Evolutionary conservation across 768 basidiomycete species (phyloP), one percentile per base, ranked within the genome.

Genomic region (Vararia minispora): DNA sequence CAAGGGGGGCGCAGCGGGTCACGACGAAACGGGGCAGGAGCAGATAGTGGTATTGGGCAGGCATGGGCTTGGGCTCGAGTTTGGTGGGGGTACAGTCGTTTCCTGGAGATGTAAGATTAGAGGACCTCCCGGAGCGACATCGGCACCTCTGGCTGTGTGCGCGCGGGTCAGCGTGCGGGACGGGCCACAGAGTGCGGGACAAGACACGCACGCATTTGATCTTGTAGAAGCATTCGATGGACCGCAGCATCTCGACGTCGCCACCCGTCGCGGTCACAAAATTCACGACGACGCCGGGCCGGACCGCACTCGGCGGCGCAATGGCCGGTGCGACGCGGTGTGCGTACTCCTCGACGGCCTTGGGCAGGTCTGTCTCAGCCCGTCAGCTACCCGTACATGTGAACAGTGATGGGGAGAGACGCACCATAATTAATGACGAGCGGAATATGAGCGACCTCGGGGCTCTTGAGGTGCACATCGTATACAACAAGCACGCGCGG

Each of bases 181-280:
- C 22, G 11, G 11, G 22, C 27, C 17, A 29, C 6, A 21, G 8
- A 5, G 13, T 17, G 31, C 28, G 20, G 27, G 29, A 24, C 20
- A 23, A 32, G 33, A 39, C 9, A 65, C 86, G 54, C 60, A 89
- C 86, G 64, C 86, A 90, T 89, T 90, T 90, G 67, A 57, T 57
- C 56, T 89, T 89, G 72, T 94, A 97, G 65, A 90, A 94, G 71
- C 91, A 94, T 68, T 98, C 94, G 69, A 97, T 97, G 50, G 86
- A 87, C 54, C 94, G 76, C 45, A 98, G 66, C 91, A 97, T 95
- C 65, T 98, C 94, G 39, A 97, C 92, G 58, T 98, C 94, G 28
- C 91, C 92, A 22, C 92, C 91, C 11, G 90, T 91, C 39, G 92
- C 94, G 40, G 92, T 95, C 45, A 98, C 92, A 51, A 98, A 91